A percentile compares a stretch with the other conserved stretches of the same genome.
phyloP scores from a whole-genome alignment of 2,329 filamentous ascomycete species.

The Stemphylium lycopersici region DNA sequence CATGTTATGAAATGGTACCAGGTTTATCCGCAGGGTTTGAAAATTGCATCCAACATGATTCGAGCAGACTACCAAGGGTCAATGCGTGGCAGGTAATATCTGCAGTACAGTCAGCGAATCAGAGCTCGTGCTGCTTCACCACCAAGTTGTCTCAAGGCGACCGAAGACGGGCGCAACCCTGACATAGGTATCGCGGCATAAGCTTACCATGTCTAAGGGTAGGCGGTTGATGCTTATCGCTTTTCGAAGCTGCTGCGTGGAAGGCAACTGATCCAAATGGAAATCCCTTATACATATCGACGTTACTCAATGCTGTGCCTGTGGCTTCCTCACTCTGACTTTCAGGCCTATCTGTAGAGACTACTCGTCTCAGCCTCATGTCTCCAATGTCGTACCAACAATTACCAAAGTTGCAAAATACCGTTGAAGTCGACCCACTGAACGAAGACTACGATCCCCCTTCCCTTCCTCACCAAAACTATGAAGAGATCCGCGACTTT shows the following conservation, averaged over 20 bases:
- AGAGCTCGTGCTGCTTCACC: background rate
- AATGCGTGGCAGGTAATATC: background rate
- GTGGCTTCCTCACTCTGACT: background rate
- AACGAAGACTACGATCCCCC: constrained; percentile 6
- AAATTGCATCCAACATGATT: background rate
- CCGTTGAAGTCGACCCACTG: constrained; percentile 3
- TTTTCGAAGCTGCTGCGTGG: background rate
- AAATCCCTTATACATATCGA: constrained; percentile 1
- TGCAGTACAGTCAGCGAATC: background rate
- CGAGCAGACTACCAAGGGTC: background rate
- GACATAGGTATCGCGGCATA: background rate
- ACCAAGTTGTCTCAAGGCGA: background rate
- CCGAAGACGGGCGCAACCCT: background rate
- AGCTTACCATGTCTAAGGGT: constrained; percentile 4
- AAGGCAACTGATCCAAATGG: background rate
- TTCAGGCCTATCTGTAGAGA: background rate
- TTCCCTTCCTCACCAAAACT: constrained; percentile 2
- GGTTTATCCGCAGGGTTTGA: background rate
- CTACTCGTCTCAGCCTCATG: background rate
- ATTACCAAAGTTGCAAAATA: constrained; percentile 8
- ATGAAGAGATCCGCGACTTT: constrained; percentile 10
- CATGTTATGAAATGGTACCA: background rate
- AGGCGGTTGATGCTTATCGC: constrained; percentile 4
- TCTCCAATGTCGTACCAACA: constrained; percentile 11
- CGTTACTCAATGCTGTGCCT: background rate